Evolutionary conservation across 129 eudicot genomes (phyloP), one percentile per base, ranked within the genome.

Genomic region (Flaveria robusta): DNA sequence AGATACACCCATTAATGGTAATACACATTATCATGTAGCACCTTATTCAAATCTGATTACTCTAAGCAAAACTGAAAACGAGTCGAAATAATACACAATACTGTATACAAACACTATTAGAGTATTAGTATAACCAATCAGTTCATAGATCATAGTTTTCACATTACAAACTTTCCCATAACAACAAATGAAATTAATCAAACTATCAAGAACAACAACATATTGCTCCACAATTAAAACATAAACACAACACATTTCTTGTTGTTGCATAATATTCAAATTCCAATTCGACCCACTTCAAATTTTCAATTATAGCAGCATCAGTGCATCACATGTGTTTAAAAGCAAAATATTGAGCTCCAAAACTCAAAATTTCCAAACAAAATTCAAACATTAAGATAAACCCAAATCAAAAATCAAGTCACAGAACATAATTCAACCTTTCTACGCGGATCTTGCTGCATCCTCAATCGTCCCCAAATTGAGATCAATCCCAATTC

Each of bases 381-480:
- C 14, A 39, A 66, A 66, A 54, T 50, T 54, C 59, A 68, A 55
- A 34, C 29, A 59, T 0, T 0, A 59, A 24, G 2, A 59, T 55
- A 49, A 39, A 51, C 34, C 12, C 13, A 49, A 63, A 23, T 4
- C 0, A 66, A 84, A 54, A 5, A 20, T 1, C 11, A 6, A 56
- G 55, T 18, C 27, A 29, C 24, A 9, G 1, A 2, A 37, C 1
- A 71, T 41, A 84, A 75, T 31, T 29, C 7, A 55, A 90, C 96
- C 97, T 92, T 92, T 82, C 81, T 92, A 9, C 89, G 79, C 73
- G 82, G 91, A 92, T 92, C 88, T 77, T 70, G 92, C 85, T 82
- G 93, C 93, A 89, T 87, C 79, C 45, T 85, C 66, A 47, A 54
- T 20, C 60, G 26, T 41, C 20, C 77, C 47, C 70, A 52, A 70